Evolutionary conservation across 2,329 filamentous ascomycete species (phyloP), one percentile per base, ranked within the genome.

Genomic region (Paramyrothecium sp.): DNA sequence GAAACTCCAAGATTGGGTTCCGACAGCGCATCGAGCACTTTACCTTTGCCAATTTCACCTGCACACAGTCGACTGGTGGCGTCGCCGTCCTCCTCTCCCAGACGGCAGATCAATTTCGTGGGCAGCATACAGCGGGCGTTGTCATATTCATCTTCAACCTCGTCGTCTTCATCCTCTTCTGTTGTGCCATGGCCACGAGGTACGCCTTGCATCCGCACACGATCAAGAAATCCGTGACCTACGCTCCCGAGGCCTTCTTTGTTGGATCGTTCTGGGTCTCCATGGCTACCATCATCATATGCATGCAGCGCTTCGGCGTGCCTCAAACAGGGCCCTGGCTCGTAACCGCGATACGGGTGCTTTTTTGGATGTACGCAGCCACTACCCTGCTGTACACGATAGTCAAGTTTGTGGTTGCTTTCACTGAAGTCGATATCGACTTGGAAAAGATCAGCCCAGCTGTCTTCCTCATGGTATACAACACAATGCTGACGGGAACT

Each of bases 281-380:
- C 41, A 79, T 88, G 59, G 86, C 86, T 2, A 88, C 87, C 48
- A 74, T 88, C 19, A 77, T 89, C 61, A 84, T 87, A 63, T 88
- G 88, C 63, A 78, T 88, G 46, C 82, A 83, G 8, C 81, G 87
- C 60, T 89, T 88, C 67, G 87, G 86, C 0, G 71, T 76, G 1
- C 69, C 72, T 30, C 71, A 78, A 33, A 73, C 75, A 7, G 85
- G 78, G 0, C 63, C 68, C 2, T 89, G 81, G 81, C 70, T 83
- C 5, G 63, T 75, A 11, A 66, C 68, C 19, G 74, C 75, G 0
- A 76, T 84, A 72, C 61, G 73, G 8, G 71, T 80, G 1, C 60
- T 82, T 23, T 85, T 80, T 62, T 85, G 81, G 81, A 57, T 80
- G 3, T 82, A 84, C 59, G 78, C 79, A 38, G 79, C 69, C 13